Evolutionary conservation across 345 rosid genomes (phyloP).

Genomic region (Passiflora organensis): DNA sequence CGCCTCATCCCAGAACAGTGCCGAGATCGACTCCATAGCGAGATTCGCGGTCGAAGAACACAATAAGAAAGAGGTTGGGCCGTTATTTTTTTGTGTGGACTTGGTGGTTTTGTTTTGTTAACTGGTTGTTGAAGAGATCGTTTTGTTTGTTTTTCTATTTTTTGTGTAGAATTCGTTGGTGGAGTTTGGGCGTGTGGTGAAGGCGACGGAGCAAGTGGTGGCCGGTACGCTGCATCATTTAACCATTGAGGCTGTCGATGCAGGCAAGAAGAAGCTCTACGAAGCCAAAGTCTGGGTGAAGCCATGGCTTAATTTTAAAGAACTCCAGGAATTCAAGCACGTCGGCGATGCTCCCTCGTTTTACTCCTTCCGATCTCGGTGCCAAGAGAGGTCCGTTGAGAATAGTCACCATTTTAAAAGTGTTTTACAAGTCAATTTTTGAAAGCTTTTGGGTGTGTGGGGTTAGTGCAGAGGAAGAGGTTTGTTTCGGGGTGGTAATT

Average conservation of each 20-base stretch:
- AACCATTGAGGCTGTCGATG: constrained; percentile 74
- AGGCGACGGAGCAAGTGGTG: constrained; percentile 9
- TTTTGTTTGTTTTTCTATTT: no score
- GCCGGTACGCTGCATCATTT: constrained; percentile 81
- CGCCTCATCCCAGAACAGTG: constrained; percentile 47
- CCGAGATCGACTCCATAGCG: constrained; percentile 58
- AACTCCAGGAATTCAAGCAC: constrained; percentile 86
- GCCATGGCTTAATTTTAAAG: constrained; percentile 83
- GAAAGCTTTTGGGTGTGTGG: background rate
- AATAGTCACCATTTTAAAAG: background rate
- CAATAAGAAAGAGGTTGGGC: constrained; percentile 68
- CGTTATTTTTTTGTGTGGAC: no score
- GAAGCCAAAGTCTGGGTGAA: constrained; percentile 94
- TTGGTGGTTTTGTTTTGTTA: no score
- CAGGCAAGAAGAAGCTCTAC: constrained; percentile 78
- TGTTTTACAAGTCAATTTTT: background rate
- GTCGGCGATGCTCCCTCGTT: constrained; percentile 49
- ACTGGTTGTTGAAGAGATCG: no score
- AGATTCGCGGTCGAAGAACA: constrained; percentile 93
- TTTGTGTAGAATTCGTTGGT: no score
- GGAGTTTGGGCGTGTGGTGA: no score
- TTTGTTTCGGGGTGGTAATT: background rate
- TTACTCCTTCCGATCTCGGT: constrained; percentile 78
- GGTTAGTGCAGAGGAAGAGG: background rate
- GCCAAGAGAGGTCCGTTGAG: constrained; percentile 47